These are phyloP conservation scores for Dimocarpus longan DNA, from an alignment of 345 rosid species.

Conservation along the genomic window DNA sequence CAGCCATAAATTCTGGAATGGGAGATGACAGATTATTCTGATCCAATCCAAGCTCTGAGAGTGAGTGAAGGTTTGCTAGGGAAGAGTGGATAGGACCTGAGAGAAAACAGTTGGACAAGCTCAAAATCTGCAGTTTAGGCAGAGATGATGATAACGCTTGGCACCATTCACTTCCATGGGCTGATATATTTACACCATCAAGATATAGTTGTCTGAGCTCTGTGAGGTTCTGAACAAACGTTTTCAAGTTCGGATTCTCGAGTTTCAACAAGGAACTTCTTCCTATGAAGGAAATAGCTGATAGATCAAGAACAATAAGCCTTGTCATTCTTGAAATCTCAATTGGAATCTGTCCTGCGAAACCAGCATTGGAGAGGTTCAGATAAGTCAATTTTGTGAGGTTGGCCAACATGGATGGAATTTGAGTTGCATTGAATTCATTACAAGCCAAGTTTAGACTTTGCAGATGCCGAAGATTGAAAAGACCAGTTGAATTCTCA, in stretches of 20 bases:
- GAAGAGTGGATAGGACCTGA: constrained; percentile 34
- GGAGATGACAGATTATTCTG: constrained; percentile 21
- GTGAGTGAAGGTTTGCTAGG: constrained; percentile 11
- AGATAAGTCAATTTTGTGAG: constrained; percentile 4
- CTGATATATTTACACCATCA: constrained; percentile 43
- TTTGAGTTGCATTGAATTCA: not conserved
- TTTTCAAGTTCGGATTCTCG: constrained; percentile 26
- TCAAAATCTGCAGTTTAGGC: constrained; percentile 30
- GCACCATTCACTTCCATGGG: constrained; percentile 30
- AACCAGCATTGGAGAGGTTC: constrained; percentile 43
- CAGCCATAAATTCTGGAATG: constrained; percentile 31
- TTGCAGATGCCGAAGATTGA: constrained; percentile 18
- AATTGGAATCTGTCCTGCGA: constrained; percentile 39
- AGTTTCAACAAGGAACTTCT: not conserved
- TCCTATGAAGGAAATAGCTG: not conserved
- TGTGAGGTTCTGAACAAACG: constrained; percentile 28
- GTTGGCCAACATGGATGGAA: not conserved
- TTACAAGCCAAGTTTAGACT: constrained; percentile 23
- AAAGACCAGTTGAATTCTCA: constrained; percentile 23
- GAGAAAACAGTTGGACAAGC: constrained; percentile 28
- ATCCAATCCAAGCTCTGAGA: constrained; percentile 26
- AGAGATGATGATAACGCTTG: constrained; percentile 28
- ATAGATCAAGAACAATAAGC: constrained; percentile 41
- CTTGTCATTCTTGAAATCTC: constrained; percentile 21
- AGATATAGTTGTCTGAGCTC: constrained; percentile 29